Percentiles rank a stretch among this genome's conserved stretches.
Conservation (phyloP, 768 basidiomycete species). For the Tylopilus cervinicoccineus region DNA sequence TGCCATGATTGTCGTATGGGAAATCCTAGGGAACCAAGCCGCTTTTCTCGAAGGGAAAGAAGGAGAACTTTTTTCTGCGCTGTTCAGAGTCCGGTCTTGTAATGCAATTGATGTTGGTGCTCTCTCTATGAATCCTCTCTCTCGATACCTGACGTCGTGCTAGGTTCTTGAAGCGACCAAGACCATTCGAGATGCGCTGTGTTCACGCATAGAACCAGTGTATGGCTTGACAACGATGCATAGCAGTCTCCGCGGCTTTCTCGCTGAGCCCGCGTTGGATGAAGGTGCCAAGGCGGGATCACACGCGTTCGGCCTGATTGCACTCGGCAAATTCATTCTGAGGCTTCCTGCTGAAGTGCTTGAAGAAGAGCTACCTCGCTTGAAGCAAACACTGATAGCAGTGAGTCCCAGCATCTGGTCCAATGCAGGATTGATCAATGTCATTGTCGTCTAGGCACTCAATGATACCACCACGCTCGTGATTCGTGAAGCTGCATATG, state of each 20-base stretch:
- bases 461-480: slow-evolving; percentile 71
- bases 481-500: slow-evolving; percentile 80
- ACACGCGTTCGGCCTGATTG: slow-evolving; percentile 81
- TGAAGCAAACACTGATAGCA: slow-evolving; percentile 65
- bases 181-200: slow-evolving; percentile 72
- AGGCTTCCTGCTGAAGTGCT: slow-evolving; percentile 79
- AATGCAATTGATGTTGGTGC: slow-evolving; percentile 64
- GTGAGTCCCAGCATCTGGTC: slow-evolving; percentile 38
- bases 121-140: neutral
- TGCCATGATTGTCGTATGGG: slow-evolving; percentile 79
- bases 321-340: slow-evolving; percentile 77
- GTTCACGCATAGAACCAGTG: slow-evolving; percentile 72
- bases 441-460: slow-evolving; percentile 46
- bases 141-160: neutral
- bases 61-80: slow-evolving; percentile 65
- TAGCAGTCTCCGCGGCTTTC: slow-evolving; percentile 63
- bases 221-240: slow-evolving; percentile 84
- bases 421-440: neutral
- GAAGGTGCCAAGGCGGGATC: slow-evolving; percentile 57
- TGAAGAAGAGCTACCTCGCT: slow-evolving; percentile 80
- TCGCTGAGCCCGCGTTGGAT: slow-evolving; percentile 47
- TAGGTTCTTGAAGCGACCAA: slow-evolving; percentile 84
- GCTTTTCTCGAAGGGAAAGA: slow-evolving; percentile 75
- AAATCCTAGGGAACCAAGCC: slow-evolving; percentile 73
- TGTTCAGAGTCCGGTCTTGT: slow-evolving; percentile 71